Percentiles rank a stretch among this genome's conserved stretches.
Evolutionary conservation across 176 grass and related monocot species (phyloP).

Genomic region (Paspalum notatum): DNA sequence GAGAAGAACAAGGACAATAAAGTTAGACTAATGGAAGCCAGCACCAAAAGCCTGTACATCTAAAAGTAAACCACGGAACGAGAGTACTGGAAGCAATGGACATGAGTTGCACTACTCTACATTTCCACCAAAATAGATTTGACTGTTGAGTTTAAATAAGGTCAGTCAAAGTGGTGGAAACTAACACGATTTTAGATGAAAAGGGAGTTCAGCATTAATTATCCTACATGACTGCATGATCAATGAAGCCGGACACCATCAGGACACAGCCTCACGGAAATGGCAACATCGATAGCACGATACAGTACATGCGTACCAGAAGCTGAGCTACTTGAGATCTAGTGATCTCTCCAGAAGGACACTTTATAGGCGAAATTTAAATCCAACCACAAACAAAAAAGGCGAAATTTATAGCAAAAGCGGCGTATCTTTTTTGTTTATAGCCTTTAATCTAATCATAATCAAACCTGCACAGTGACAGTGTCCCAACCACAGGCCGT

Average conservation of each 20-base stretch:
- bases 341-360: background rate
- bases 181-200: background rate
- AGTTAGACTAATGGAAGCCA: constrained; percentile 11
- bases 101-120: background rate
- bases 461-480: background rate
- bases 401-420: constrained; percentile 34
- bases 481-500: background rate
- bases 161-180: background rate
- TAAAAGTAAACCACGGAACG: background rate
- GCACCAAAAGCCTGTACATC: background rate
- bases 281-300: background rate
- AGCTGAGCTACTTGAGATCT: background rate
- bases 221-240: background rate
- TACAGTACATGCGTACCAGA: constrained; percentile 27
- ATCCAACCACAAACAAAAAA: constrained; percentile 34
- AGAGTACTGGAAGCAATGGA: background rate
- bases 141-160: background rate
- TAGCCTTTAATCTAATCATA: background rate
- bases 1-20: background rate
- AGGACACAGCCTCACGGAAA: background rate
- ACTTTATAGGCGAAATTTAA: no score
- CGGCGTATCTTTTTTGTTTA: background rate
- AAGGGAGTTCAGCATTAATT: background rate
- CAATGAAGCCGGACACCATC: background rate
- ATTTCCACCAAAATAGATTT: background rate